Base-by-base conservation (phyloP, 2,329 filamentous ascomycete species). In the Ophiostoma montium region DNA sequence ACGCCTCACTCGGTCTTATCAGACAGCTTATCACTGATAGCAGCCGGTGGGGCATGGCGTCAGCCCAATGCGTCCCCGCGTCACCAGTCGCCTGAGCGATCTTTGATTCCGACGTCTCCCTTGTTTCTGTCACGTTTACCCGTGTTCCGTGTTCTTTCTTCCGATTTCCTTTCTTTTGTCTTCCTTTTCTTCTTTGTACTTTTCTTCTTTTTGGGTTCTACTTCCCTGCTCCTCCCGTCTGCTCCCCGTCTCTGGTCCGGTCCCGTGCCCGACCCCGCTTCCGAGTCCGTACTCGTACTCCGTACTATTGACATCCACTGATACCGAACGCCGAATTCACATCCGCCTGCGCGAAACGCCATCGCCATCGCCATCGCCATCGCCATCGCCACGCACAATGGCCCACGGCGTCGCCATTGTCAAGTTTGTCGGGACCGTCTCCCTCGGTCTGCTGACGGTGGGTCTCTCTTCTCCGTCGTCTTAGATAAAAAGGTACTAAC, bases 381-480 rank as follows among this genome's bases (percentile, higher is more conserved):
- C n/a, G n/a, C 13, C 35, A 30, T 33, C 46, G 19, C 31, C 6
- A 30, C 15, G 4, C 23, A 19, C 23, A 18, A 84, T 87, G 77
- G 72, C 78, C 58, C 79, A 74, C 59, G 78, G 80, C 61, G 72
- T 95, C 61, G 81, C 86, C 50, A 69, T 84, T 64, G 79, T 85
- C 69, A 95, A 96, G 70, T 95, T 95, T 64, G 84, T 95, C 57
- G 90, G 90, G 61, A 94, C 87, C 47, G 78, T 94, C 57, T 90
- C 84, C 59, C 75, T 95, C 51, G 90, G 90, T 55, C 75, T 95
- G 50, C 69, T 94, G 64, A 95, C 88, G 52, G 88, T 94, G 76
- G 60, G 83, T 71, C 21, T n/a, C 38, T 27, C 18, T 39, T 13
- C 88, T 48, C 15, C n/a, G 16, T 18, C 15, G 8, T 36, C 35